Percentiles rank a stretch among this genome's conserved stretches.
Conservation (phyloP, 495 filamentous ascomycete genomes). For the Aspergillus sparsus region DNA sequence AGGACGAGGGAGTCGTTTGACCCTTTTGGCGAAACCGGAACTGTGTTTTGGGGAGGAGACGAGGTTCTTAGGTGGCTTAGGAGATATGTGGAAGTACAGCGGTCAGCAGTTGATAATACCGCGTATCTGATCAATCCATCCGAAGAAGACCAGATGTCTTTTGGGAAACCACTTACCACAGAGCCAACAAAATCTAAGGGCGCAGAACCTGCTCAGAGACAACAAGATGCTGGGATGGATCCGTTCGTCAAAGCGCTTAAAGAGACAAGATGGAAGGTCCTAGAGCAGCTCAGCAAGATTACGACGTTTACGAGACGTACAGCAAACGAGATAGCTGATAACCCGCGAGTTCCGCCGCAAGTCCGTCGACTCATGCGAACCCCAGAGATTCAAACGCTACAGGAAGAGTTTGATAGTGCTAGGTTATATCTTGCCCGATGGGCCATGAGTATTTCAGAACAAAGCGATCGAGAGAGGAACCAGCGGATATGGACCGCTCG, state of each 20-base stretch:
- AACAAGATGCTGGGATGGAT: conserved; percentile 82
- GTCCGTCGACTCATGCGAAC: conserved; percentile 82
- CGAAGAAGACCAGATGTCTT: conserved; percentile 77
- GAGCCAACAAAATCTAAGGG: conserved; percentile 38
- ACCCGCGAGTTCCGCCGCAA: conserved; percentile 83
- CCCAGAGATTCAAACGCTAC: conserved; percentile 90
- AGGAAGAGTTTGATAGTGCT: conserved; percentile 96
- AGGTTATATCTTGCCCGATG: conserved; percentile 90
- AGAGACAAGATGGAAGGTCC: conserved; percentile 91
- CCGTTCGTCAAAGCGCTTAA: conserved; percentile 93
- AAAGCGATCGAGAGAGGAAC: conserved; percentile 81
- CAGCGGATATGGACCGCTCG: conserved; percentile 89
- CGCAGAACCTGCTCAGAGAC: conserved; percentile 29
- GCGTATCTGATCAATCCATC: conserved; percentile 89
- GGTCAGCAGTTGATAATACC: conserved; percentile 79
- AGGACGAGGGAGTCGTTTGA: conserved; percentile 80
- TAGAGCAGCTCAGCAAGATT: conserved; percentile 94
- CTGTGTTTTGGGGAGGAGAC: conserved; percentile 96
- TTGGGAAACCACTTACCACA: conserved; percentile 57
- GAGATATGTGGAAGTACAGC: conserved; percentile 77
- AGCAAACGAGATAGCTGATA: conserved; percentile 87
- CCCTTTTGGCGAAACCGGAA: conserved; percentile 80
- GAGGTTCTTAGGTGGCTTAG: conserved; percentile 91
- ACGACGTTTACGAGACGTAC: conserved; percentile 92
- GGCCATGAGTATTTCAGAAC: conserved; percentile 98